phyloP scores from a whole-genome alignment of 164 flowering plant genomes.

The Nymphaea colorata region DNA sequence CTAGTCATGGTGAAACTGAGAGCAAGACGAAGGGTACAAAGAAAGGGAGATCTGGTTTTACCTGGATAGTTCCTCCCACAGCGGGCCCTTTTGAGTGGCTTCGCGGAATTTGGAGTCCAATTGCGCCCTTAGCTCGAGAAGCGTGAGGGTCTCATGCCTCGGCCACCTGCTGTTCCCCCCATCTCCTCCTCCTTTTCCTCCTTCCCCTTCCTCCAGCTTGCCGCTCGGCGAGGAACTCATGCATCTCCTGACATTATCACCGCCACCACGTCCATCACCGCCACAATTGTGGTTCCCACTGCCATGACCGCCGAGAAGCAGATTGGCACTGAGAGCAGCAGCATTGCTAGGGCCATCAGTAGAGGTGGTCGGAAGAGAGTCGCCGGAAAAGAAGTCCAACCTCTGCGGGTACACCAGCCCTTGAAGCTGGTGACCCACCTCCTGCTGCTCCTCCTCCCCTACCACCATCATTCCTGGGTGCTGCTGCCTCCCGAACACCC shows the following conservation, averaged over 20 bases:
- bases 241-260: constrained; percentile 22
- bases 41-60: constrained; percentile 7
- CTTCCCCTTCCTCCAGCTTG: constrained; percentile 24
- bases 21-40: background rate
- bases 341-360: constrained; percentile 32
- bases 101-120: constrained; percentile 85
- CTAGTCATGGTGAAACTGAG: background rate
- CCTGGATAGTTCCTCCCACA: constrained; percentile 99
- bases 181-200: constrained; percentile 13
- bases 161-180: constrained; percentile 86
- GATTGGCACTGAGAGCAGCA: constrained; percentile 3
- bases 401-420: background rate
- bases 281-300: background rate
- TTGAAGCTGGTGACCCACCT: background rate
- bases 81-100: constrained; percentile 90
- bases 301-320: constrained; percentile 5
- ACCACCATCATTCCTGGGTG: background rate
- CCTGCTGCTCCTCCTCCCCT: background rate
- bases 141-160: constrained; percentile 83
- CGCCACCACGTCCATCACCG: constrained; percentile 3
- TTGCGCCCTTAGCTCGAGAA: constrained; percentile 84
- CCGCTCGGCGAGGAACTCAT: constrained; percentile 3
- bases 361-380: constrained; percentile 11
- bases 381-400: background rate
- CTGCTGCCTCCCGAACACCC: background rate